Base-by-base conservation (phyloP, 805 yeast genomes). In the Candida andamanensis region DNA sequence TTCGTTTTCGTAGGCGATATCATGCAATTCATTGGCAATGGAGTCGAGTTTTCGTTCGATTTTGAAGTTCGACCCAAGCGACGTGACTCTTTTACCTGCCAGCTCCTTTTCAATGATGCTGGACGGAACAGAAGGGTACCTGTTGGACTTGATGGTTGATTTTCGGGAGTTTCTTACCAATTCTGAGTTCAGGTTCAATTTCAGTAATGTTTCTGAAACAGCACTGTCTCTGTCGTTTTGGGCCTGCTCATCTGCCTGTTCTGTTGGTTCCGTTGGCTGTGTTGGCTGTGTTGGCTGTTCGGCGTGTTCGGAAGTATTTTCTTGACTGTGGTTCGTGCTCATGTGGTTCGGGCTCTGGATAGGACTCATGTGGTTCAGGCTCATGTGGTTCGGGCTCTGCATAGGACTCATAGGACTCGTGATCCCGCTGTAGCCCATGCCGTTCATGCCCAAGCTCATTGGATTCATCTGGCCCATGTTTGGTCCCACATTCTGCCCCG, bases 71-170 rank as follows among this genome's bases (percentile, higher is more conserved):
- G 46, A 32, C 28, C 45, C 56, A 18, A 50, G 40, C 4, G 58
- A 49, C 1, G 43, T 22, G 10, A 42, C 33, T 39, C 58, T 38
- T 16, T 34, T 40, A 13, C 26, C 20, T 7, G 13, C 13, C 13
- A 15, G 20, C 16, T 20, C 28, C n/a, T 19, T 9, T 15, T 29
- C 34, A 24, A 31, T 17, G 27, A 28, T 9, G 16, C 40, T 30
- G 37, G 47, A 47, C 3, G 69, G 69, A 8, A 59, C 60, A 18
- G 67, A 61, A 6, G 64, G 54, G 26, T 49, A 58, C 26, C 69
- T 47, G 32, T 47, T 60, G 3, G 63, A 52, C 38, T 49, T 56
- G 20, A 58, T 36, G 3, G 62, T 55, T 15, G 60, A 52, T 28
- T 41, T 46, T 32, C 68, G 45, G 9, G 62, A 46, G 29, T 48